Conservation (phyloP, 345 rosid species). For the Toxicodendron radicans region DNA sequence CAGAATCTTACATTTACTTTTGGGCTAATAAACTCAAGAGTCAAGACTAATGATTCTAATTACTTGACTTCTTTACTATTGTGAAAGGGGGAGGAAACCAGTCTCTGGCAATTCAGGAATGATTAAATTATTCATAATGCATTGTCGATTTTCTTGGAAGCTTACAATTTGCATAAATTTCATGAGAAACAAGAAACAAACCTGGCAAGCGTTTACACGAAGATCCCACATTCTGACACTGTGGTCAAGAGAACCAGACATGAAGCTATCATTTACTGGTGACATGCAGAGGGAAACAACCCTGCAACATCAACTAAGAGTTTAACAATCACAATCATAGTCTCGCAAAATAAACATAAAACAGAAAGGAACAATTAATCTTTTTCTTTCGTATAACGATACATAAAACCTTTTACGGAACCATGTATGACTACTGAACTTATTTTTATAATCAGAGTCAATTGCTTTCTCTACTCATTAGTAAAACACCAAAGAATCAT, state of each 20-base stretch:
- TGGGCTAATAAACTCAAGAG: neutral
- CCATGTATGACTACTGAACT: neutral
- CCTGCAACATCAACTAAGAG: constrained; percentile 42
- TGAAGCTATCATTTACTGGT: constrained; percentile 95
- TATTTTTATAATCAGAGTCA: neutral
- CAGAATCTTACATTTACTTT: neutral
- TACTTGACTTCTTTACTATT: neutral
- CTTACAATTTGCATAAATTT: neutral
- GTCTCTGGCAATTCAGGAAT: neutral
- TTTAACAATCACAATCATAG: constrained; percentile 12
- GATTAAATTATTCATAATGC: neutral
- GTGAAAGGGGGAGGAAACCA: neutral
- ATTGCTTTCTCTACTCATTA: neutral
- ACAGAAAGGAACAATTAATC: neutral
- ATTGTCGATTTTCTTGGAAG: neutral
- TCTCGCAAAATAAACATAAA: neutral
- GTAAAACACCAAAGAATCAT: neutral
- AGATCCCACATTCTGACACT: constrained; percentile 98
- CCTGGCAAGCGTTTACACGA: constrained; percentile 99
- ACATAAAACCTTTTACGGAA: neutral
- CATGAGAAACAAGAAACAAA: constrained; percentile 34
- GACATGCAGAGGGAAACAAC: constrained; percentile 98
- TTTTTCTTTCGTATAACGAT: no score
- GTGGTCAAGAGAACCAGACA: constrained; percentile 96
- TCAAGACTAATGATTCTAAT: neutral